Evolutionary conservation across 2,329 filamentous ascomycete genomes (phyloP), one percentile per base, ranked within the genome.

Genomic region (Amylocarpus encephaloides): DNA sequence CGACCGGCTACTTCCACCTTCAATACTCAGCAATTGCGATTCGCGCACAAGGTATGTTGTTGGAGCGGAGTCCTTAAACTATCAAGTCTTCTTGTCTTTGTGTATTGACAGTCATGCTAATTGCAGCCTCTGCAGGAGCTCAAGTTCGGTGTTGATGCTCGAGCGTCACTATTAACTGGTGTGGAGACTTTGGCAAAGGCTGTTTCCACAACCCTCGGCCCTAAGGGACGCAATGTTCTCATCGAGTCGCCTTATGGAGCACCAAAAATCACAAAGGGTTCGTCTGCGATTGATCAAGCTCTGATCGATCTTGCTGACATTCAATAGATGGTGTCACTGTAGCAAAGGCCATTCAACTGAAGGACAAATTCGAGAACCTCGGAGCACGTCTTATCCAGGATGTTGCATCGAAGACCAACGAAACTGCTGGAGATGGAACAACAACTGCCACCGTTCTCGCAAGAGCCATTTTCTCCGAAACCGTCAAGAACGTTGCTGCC

Each of bases 321-420:
- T 43, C 41, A 47, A 13, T 46, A 91, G 87, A 93, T 72, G 88
- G 88, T 83, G 88, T 93, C 42, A 91, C 86, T 63, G 88, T 93
- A 64, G 88, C 88, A 63, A 92, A 86, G 75, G 90, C 92, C 58
- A 87, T 98, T 66, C 82, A 81, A 58, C 83, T 98, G 60, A 84
- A 98, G 80, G 93, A 98, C 80, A 97, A 97, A 77, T 98, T 96
- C 73, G 93, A 98, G 78, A 98, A 98, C 79, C 88, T 98, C 64
- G 93, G 93, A 71, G 93, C 93, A 66, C 87, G 88, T 68, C 83
- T 98, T 61, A 83, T 98, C 63, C 91, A 97, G 76, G 93, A 98
- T 73, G 93, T 98, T 62, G 93, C 93, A 66, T 93, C 88, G 68
- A 98, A 98, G 85, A 98, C 93, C 69, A 98, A 98, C 79, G 93